Evolutionary conservation across 2,329 filamentous ascomycete species (phyloP).

Genomic region (Polychaeton citri): DNA sequence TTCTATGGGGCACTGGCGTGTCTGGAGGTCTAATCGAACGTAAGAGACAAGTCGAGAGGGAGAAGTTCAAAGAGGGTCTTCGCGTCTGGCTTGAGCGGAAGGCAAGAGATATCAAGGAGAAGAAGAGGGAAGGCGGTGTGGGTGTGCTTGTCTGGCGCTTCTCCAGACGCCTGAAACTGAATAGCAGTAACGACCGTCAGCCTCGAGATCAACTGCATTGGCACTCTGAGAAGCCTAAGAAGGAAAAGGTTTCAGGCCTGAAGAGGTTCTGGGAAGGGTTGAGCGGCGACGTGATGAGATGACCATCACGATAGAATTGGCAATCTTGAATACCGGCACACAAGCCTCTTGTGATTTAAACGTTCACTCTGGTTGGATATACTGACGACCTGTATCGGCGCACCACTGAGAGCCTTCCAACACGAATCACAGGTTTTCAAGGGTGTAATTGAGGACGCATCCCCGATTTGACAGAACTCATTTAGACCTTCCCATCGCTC

Average conservation of each 20-base stretch:
- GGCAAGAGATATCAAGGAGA: constrained; percentile 21
- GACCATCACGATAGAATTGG: no score
- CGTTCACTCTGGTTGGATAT: no score
- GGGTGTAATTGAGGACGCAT: no score
- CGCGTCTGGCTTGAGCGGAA: constrained; percentile 46
- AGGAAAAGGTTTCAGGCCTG: constrained; percentile 31
- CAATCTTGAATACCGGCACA: no score
- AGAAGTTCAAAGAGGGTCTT: constrained; percentile 54
- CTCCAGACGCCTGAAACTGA: constrained; percentile 29
- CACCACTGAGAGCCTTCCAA: no score
- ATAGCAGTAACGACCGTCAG: constrained; percentile 4
- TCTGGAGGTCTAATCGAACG: constrained; percentile 50
- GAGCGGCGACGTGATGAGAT: constrained; percentile 11
- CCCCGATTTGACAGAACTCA: no score
- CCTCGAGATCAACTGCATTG: background rate
- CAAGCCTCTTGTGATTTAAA: no score
- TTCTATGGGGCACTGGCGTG: constrained; percentile 27
- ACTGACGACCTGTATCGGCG: no score
- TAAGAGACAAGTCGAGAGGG: constrained; percentile 50
- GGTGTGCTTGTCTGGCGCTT: constrained; percentile 28
- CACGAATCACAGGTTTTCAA: no score
- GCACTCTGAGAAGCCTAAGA: constrained; percentile 19
- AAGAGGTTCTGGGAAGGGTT: constrained; percentile 55
- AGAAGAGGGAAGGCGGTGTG: constrained; percentile 26
- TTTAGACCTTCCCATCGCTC: no score